Base-by-base conservation (phyloP, 805 yeast species). In the Kodamaea kaohsiungensis region DNA sequence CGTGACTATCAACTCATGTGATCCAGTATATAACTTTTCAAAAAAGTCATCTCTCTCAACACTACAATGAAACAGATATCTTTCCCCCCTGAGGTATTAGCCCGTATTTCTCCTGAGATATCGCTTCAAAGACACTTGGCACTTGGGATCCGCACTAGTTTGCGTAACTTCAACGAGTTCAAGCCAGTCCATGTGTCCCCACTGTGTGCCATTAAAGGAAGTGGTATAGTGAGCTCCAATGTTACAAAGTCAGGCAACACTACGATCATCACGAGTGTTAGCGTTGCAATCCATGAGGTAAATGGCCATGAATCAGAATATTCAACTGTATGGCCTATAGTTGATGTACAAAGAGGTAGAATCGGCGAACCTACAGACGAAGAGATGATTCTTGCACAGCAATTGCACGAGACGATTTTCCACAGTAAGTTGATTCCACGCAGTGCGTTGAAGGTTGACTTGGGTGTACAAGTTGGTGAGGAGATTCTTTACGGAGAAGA, bases 301-400 rank as follows among this genome's bases (percentile, higher is more conserved):
- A 39, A 5, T 19, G 22, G 65, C 58, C 25, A 68, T 54, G 50
- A 43, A 48, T 15, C 49, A 25, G 58, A 61, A 3, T 69, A 57
- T 54, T 56, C 70, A 4, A 61, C 79, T 1, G 74, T 89, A 0
- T 88, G 82, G 65, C 93, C 96, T 0, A 84, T 86, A 13, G 90
- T 91, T 7, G 91, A 88, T 58, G 83, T 89, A 8, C 82, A 85
- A 54, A 74, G 91, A 52, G 96, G 96, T 30, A 77, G 90, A 51
- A 66, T 73, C 7, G 95, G 96, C 12, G 89, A 91, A 0, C 96
- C 96, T 27, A 84, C 92, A 0, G 89, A 86, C 61, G 96, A 91
- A 69, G 97, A 91, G 65, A 89, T 88, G 85, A 83, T 81, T 30
- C 63, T 87, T 17, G 82, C 89, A 1, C 96, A 89, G 66, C 74